A percentile compares a stretch with the other conserved stretches of the same genome.
Conservation (phyloP, 1,284 basidiomycete genomes). For the Chondrostereum purpureum region DNA sequence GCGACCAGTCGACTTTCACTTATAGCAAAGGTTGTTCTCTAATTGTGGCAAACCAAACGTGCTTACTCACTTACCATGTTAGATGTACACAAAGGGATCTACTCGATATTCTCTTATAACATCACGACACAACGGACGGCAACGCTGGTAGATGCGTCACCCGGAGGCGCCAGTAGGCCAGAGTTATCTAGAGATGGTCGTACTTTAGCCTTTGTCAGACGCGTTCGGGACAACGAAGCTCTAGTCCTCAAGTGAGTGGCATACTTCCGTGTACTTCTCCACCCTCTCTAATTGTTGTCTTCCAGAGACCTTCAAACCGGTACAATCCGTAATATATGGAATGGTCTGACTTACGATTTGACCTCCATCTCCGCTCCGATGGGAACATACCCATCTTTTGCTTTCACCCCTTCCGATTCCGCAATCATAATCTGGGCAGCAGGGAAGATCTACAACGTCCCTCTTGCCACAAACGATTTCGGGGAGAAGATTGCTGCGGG, state of each 20-base stretch:
- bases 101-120: constrained; percentile 60
- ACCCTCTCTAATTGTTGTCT: constrained; percentile 3
- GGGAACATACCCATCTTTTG: constrained; percentile 70
- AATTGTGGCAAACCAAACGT: no score
- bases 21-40: constrained; percentile 52
- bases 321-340: constrained; percentile 57
- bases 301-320: constrained; percentile 61
- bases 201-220: constrained; percentile 67
- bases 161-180: constrained; percentile 65
- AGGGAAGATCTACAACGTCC: constrained; percentile 59
- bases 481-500: constrained; percentile 43
- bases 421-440: constrained; percentile 69
- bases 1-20: constrained; percentile 31
- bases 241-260: constrained; percentile 57
- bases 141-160: constrained; percentile 45
- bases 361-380: constrained; percentile 57
- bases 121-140: constrained; percentile 47
- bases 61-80: background rate
- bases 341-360: constrained; percentile 62
- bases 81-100: constrained; percentile 68
- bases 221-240: constrained; percentile 64
- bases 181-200: constrained; percentile 61
- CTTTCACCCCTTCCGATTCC: constrained; percentile 55
- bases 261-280: background rate
- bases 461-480: constrained; percentile 39